A percentile compares a stretch with the other conserved stretches of the same genome.
Conservation (phyloP, 202 grass and related monocot genomes). For the Panicum hallii region DNA sequence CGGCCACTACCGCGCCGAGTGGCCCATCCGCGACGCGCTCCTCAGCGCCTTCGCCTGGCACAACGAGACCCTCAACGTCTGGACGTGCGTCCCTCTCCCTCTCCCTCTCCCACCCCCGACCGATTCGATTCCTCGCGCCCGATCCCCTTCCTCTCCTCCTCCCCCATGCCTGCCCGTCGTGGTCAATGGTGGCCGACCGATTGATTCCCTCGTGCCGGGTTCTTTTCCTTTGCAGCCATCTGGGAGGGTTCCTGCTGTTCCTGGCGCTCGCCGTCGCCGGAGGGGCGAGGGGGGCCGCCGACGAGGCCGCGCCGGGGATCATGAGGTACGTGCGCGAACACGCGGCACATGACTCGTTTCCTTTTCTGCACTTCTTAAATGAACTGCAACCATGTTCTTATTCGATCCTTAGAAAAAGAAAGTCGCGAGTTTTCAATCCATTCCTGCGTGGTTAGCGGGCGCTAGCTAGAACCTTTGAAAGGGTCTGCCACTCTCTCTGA, state of each 20-base stretch:
- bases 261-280: constrained; percentile 56
- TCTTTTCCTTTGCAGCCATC: constrained; percentile 36
- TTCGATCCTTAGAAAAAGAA: neutral
- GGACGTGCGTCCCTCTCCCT: constrained; percentile 62
- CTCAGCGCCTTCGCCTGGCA: constrained; percentile 99
- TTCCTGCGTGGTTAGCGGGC: constrained; percentile 28
- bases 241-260: constrained; percentile 68
- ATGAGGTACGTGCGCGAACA: constrained; percentile 36
- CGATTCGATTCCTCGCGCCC: neutral
- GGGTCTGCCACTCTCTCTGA: neutral
- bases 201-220: neutral
- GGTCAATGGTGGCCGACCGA: neutral
- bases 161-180: neutral
- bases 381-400: neutral
- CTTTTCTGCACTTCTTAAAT: neutral
- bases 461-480: constrained; percentile 17
- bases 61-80: constrained; percentile 99
- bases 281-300: constrained; percentile 34
- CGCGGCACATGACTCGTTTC: neutral
- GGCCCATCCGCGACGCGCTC: constrained; percentile 85
- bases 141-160: neutral
- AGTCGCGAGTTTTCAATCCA: neutral
- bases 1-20: constrained; percentile 87
- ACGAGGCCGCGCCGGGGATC: constrained; percentile 53
- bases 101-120: neutral